These are phyloP conservation scores for Colletotrichum chrysophilum DNA, from an alignment of 2,329 filamentous ascomycete species.

Conservation along the genomic window DNA sequence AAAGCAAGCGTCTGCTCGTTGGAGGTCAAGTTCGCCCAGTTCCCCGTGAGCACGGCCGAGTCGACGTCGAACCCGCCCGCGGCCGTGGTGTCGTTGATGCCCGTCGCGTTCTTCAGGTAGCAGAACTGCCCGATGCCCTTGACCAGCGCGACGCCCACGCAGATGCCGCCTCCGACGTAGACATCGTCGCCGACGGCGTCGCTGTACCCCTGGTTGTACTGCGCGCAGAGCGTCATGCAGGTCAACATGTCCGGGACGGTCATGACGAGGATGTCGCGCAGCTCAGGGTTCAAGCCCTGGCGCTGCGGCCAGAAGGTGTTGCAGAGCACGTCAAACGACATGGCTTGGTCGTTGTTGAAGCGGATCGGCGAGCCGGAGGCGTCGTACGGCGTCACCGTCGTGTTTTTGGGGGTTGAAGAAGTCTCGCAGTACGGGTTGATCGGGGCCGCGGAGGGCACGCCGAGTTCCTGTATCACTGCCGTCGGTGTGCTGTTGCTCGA, in stretches of 20 bases:
- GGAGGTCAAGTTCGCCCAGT: conserved; percentile 4
- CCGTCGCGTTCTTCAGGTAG: conserved; percentile 19
- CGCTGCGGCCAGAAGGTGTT: conserved; percentile 20
- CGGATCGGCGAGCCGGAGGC: conserved; percentile 18
- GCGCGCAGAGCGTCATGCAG: conserved; percentile 21
- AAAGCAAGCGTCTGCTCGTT: conserved; percentile 13
- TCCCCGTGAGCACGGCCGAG: conserved; percentile 9
- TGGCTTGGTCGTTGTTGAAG: conserved; percentile 23
- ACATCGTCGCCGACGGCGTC: conserved; percentile 21
- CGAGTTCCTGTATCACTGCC: conserved; percentile 4
- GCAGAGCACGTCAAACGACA: conserved; percentile 20
- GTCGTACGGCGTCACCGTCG: conserved; percentile 19
- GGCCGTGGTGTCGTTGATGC: conserved; percentile 9
- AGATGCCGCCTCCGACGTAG: conserved; percentile 16
- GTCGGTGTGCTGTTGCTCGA: neutral
- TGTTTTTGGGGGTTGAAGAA: neutral
- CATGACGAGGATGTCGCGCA: conserved; percentile 19
- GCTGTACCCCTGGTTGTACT: conserved; percentile 23
- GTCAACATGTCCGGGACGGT: conserved; percentile 20
- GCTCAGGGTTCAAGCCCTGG: conserved; percentile 13
- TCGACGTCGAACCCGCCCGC: conserved; percentile 17
- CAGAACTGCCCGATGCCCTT: conserved; percentile 20
- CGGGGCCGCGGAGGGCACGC: conserved; percentile 19
- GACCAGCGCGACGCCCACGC: conserved; percentile 17
- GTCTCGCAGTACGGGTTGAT: conserved; percentile 18